These are phyloP conservation scores for Kandelia obovata DNA, from an alignment of 345 rosid species.

Conservation along the genomic window DNA sequence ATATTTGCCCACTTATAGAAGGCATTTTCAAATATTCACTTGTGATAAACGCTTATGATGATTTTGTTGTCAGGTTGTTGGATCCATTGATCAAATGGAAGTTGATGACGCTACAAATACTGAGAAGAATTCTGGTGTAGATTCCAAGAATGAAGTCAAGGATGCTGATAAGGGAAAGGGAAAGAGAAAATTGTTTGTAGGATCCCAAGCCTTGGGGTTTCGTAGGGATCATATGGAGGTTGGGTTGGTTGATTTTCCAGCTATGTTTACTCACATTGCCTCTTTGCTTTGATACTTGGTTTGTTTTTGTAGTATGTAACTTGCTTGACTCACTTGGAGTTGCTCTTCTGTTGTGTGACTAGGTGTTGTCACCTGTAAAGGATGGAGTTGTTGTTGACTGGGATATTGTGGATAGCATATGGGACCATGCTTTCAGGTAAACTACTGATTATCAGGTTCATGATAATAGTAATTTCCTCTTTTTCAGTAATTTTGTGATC, in stretches of 20 bases:
- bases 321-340: neutral
- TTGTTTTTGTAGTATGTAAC: neutral
- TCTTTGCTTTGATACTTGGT: too few species aligned
- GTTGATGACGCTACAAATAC: slow-evolving; percentile 51
- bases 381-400: slow-evolving; percentile 93
- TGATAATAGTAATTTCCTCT: slow-evolving; percentile 1
- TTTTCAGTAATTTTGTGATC: slow-evolving; percentile 1
- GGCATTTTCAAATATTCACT: neutral
- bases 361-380: slow-evolving; percentile 85
- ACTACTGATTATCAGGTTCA: slow-evolving; percentile 3
- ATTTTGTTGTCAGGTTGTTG: slow-evolving; percentile 61
- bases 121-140: slow-evolving; percentile 42
- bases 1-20: neutral
- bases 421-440: slow-evolving; percentile 97
- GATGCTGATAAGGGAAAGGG: slow-evolving; percentile 62
- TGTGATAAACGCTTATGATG: neutral
- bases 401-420: slow-evolving; percentile 90
- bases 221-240: slow-evolving; percentile 98
- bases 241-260: neutral
- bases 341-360: slow-evolving; percentile 16
- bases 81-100: slow-evolving; percentile 89
- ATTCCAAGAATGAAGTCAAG: slow-evolving; percentile 49
- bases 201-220: slow-evolving; percentile 82
- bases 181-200: slow-evolving; percentile 76
- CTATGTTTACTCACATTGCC: too few species aligned